These are phyloP conservation scores for Nicotiana paniculata DNA, from an alignment of 257 asterid species.

Conservation along the genomic window DNA sequence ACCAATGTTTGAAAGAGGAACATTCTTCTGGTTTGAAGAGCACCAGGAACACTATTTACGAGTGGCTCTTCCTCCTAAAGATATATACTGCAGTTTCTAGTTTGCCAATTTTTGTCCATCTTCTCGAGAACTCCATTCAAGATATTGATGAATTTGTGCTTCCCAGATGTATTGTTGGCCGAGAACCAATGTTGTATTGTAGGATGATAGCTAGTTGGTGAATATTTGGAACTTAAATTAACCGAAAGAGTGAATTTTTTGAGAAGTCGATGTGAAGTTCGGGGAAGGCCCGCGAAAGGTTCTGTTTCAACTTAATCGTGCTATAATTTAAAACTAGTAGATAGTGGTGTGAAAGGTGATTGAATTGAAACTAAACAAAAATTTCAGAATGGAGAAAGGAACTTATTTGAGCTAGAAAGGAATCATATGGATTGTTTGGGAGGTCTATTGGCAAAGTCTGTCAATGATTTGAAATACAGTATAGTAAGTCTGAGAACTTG, in stretches of 20 bases:
- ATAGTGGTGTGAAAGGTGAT: background rate
- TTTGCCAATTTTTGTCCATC: background rate
- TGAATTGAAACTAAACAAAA: background rate
- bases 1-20: background rate
- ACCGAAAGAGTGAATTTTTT: background rate
- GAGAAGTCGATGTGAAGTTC: background rate
- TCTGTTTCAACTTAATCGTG: background rate
- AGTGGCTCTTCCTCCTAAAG: background rate
- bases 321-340: background rate
- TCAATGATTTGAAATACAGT: no score
- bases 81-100: background rate
- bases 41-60: background rate
- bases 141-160: background rate
- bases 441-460: no score
- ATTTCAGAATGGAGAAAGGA: background rate
- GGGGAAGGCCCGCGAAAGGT: background rate
- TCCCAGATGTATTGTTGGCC: background rate
- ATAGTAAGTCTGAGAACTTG: background rate
- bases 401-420: background rate
- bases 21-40: background rate
- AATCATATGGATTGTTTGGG: background rate
- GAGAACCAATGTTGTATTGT: background rate
- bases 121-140: background rate
- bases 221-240: background rate
- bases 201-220: background rate